These are phyloP conservation scores for Kuraishia hungarica DNA, from an alignment of 805 yeast genomes.

Conservation along the genomic window DNA sequence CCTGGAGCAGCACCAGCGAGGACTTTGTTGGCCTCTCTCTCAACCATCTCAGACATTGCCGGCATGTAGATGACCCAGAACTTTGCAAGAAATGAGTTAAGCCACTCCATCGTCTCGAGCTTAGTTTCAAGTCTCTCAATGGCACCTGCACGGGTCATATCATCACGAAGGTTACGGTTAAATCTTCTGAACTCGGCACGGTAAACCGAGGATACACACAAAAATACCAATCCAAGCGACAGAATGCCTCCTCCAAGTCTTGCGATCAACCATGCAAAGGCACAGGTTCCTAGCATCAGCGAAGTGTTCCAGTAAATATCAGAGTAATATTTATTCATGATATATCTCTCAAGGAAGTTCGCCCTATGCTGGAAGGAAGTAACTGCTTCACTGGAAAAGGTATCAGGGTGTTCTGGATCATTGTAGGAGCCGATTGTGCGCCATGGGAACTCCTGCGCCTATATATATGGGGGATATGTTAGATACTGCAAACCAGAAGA, in stretches of 20 bases:
- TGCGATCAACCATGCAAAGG: constrained; percentile 64
- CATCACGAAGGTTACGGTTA: constrained; percentile 67
- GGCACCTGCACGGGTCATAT: constrained; percentile 58
- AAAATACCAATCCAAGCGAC: constrained; percentile 48
- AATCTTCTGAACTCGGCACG: constrained; percentile 69
- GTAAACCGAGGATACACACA: constrained; percentile 59
- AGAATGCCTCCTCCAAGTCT: constrained; percentile 57
- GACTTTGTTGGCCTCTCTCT: constrained; percentile 57
- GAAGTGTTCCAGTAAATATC: constrained; percentile 70
- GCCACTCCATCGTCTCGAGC: constrained; percentile 74
- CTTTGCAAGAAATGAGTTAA: constrained; percentile 67
- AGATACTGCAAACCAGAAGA: background rate
- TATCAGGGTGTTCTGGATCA: constrained; percentile 13
- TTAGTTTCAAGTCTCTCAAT: constrained; percentile 53
- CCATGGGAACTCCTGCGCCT: constrained; percentile 23
- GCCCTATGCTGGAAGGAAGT: constrained; percentile 11
- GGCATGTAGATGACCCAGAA: constrained; percentile 91
- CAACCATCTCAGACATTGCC: constrained; percentile 67
- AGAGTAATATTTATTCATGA: constrained; percentile 58
- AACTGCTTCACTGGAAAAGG: constrained; percentile 1
- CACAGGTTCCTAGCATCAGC: constrained; percentile 58
- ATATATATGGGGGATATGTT: background rate
- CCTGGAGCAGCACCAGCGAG: constrained; percentile 74
- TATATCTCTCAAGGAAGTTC: constrained; percentile 43
- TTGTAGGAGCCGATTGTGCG: constrained; percentile 22